Evolutionary conservation across 805 yeast genomes (phyloP).

Genomic region (Ogataea philodendri): DNA sequence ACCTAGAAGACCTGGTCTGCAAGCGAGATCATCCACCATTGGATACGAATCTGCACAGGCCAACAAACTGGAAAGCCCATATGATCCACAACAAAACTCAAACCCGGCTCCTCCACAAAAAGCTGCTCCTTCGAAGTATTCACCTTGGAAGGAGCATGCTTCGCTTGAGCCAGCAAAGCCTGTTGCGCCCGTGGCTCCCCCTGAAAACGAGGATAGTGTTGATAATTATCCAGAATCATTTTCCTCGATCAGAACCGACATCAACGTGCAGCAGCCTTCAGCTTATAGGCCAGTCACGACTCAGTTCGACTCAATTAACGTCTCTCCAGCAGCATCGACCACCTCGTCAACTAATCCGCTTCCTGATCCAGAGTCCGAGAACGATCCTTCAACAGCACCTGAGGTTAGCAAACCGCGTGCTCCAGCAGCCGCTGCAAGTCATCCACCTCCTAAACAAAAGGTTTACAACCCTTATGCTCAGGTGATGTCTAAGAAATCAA

Average conservation of each 20-base stretch:
- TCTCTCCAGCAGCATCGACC: constrained; percentile 13
- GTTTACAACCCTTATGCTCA: constrained; percentile 26
- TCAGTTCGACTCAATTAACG: constrained; percentile 6
- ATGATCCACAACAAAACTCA: constrained; percentile 1
- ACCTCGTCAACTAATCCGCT: not conserved
- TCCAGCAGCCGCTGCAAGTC: too few species aligned
- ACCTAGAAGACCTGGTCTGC: constrained; percentile 5
- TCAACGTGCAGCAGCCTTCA: constrained; percentile 15
- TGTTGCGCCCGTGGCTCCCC: too few species aligned
- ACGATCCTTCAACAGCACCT: constrained; percentile 3
- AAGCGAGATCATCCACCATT: constrained; percentile 11
- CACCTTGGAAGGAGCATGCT: constrained; percentile 4
- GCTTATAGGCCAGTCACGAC: constrained; percentile 13
- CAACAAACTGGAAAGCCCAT: constrained; percentile 1
- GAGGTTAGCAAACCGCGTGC: too few species aligned
- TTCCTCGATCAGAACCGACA: constrained; percentile 19
- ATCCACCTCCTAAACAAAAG: constrained; percentile 5
- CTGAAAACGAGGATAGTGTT: not conserved
- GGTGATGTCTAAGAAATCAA: constrained; percentile 10
- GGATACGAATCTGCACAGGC: constrained; percentile 2
- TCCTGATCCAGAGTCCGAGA: constrained; percentile 2
- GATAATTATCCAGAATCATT: constrained; percentile 14
- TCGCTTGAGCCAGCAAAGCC: constrained; percentile 1
- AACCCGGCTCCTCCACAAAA: not conserved
- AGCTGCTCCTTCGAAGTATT: constrained; percentile 12